A percentile compares a stretch with the other conserved stretches of the same genome.
These are phyloP conservation scores for Helichrysum umbraculigerum DNA, from an alignment of 129 eudicot species.

Conservation along the genomic window DNA sequence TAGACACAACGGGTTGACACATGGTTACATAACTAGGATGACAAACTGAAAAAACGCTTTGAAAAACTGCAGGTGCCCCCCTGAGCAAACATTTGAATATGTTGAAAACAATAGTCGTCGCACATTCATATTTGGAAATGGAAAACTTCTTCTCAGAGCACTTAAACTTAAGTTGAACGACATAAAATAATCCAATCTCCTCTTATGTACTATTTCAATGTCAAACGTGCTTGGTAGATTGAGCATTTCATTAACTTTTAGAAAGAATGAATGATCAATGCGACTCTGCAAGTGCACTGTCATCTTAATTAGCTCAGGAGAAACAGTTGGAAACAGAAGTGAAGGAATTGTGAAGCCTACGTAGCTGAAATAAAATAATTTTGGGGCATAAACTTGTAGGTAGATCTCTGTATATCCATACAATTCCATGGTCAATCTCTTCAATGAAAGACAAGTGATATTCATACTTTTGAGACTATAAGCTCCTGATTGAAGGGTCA, in stretches of 20 bases:
- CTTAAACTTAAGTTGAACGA: background rate
- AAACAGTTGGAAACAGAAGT: too few species aligned
- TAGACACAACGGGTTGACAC: background rate
- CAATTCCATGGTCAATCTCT: background rate
- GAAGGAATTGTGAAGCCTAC: background rate
- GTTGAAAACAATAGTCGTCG: background rate
- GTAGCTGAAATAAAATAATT: too few species aligned
- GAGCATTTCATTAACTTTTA: background rate
- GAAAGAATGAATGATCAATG: background rate
- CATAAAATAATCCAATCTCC: background rate
- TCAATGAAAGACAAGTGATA: background rate
- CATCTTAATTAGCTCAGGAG: background rate
- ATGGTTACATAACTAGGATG: constrained; percentile 1
- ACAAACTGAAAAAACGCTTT: constrained; percentile 9
- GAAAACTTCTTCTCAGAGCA: background rate
- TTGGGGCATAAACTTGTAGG: constrained; percentile 5
- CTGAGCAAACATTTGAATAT: background rate
- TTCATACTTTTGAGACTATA: too few species aligned
- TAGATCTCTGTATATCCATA: background rate
- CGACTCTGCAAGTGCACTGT: background rate
- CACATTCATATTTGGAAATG: background rate
- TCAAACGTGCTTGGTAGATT: background rate
- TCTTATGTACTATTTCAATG: background rate
- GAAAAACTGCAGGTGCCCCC: background rate
- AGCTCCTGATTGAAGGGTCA: too few species aligned